phyloP scores from a whole-genome alignment of 164 flowering plant species.

The Liquidambar formosana region DNA sequence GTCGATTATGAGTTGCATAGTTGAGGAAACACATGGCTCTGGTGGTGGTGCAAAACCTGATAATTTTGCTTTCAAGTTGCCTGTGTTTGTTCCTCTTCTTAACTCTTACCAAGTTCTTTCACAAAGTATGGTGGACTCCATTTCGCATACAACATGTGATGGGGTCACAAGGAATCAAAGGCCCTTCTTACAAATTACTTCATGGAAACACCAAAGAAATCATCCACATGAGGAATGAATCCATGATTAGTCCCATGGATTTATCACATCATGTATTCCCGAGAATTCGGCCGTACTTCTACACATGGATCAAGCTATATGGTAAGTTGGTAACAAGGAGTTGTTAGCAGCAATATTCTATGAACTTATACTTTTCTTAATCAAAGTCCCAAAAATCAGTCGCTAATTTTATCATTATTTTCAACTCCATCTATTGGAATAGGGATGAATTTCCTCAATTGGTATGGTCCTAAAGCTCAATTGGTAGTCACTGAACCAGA shows the following conservation, averaged over 20 bases:
- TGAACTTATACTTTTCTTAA: not conserved
- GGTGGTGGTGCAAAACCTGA: too few relatives aligned
- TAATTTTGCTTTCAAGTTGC: too few relatives aligned
- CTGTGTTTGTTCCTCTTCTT: too few relatives aligned
- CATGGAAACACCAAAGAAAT: slow-evolving; percentile 27
- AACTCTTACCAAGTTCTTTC: slow-evolving; percentile 1
- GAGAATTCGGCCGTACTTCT: slow-evolving; percentile 24
- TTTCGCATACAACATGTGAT: slow-evolving; percentile 8
- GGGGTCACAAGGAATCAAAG: slow-evolving; percentile 27
- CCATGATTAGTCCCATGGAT: slow-evolving; percentile 25
- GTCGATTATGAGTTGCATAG: too few relatives aligned
- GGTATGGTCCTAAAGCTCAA: slow-evolving; percentile 37
- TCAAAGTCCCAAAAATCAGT: not conserved
- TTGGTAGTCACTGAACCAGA: slow-evolving; percentile 38
- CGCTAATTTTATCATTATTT: not conserved
- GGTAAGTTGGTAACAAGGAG: too few relatives aligned
- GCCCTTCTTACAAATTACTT: slow-evolving; percentile 25
- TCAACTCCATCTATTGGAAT: not conserved
- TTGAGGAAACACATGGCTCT: too few relatives aligned
- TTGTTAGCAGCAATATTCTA: not conserved
- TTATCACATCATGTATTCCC: slow-evolving; percentile 29
- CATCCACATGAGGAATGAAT: slow-evolving; percentile 12
- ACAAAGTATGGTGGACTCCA: slow-evolving; percentile 28
- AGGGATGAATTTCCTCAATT: slow-evolving; percentile 38
- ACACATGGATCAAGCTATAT: slow-evolving; percentile 27